Evolutionary conservation across 176 grass and related monocot genomes (phyloP), one percentile per base, ranked within the genome.

Genomic region (Aegilops longissima): DNA sequence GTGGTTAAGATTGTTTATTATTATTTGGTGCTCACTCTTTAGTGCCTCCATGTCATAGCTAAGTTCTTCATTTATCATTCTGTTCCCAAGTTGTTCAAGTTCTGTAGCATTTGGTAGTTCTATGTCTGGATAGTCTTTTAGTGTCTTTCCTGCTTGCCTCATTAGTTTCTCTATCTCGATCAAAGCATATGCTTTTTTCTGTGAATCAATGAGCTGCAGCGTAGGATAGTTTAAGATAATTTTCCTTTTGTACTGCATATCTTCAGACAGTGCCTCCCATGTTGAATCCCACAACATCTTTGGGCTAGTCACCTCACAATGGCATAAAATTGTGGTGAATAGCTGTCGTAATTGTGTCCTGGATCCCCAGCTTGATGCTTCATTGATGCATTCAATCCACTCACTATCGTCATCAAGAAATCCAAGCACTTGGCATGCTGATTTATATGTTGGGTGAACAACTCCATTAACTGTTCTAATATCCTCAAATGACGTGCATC

Each of bases 41-140:
- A 66, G 9, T 14, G 1, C 1, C 2, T 80, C 23, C 0, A 44
- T 81, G 24, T 81, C 39, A 0, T 81, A 67, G 62, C 9, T 81
- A 0, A 67, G 0, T 39, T 81, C 79, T 45, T 81, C 39, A 0
- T 66, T 81, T 20, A 81, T 29, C 1, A 67, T 3, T 49, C 4
- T 30, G 6, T 81, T 81, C 5, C 62, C 62, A 81, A 81, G 23
- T 66, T 81, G n/a, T 0, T 30, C 5, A 66, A 67, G 23, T 3
- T 67, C 40, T 18, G 16, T 54, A 54, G 51, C 51, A 54, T 54
- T 54, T 54, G 51, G 51, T 54, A 54, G 51, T 54, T 87, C 77
- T 52, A 87, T 81, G 13, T 18, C 39, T 8, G 29, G 77, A 33
- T 81, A 87, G 20, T 73, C 67, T 2, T 85, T 54, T 6, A 54